Conservation (phyloP, 805 yeast species). For the Metschnikowia corniflorae region DNA sequence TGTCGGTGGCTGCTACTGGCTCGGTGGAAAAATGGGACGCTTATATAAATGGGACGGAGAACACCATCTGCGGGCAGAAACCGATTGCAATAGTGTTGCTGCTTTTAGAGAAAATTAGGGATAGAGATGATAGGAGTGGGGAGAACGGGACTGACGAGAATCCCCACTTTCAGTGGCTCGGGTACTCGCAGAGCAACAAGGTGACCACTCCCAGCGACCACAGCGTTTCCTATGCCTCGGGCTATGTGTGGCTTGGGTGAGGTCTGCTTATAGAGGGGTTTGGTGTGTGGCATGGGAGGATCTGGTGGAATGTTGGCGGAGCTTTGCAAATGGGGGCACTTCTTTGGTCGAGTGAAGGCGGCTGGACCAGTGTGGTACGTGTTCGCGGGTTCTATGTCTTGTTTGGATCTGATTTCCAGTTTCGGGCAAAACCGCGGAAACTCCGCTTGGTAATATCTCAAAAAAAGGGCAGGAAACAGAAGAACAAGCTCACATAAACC, state of each 20-base stretch:
- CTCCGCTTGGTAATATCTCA: no score
- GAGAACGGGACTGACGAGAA: slow-evolving; percentile 14
- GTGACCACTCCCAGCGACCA: slow-evolving; percentile 52
- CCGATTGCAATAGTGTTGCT: slow-evolving; percentile 68
- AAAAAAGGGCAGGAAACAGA: no score
- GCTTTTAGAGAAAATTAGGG: slow-evolving; percentile 41
- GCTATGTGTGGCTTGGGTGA: slow-evolving; percentile 45
- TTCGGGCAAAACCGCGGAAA: no score
- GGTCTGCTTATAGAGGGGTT: no score
- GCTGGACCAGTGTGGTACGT: no score
- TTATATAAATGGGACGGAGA: slow-evolving; percentile 68
- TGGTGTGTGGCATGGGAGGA: no score
- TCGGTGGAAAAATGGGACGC: slow-evolving; percentile 56
- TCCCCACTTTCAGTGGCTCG: slow-evolving; percentile 59
- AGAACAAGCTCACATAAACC: no score
- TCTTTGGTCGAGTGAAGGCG: no score
- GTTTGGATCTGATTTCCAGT: no score
- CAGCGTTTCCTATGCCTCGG: slow-evolving; percentile 92
- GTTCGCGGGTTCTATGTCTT: no score
- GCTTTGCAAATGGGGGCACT: no score
- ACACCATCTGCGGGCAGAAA: slow-evolving; percentile 90
- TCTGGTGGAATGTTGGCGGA: no score
- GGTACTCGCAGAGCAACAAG: slow-evolving; percentile 71
- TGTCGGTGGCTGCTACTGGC: slow-evolving; percentile 57
- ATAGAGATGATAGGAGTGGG: slow-evolving; percentile 12